phyloP scores from a whole-genome alignment of 2,329 filamentous ascomycete species.

The Phymatotrichopsis omnivora region DNA sequence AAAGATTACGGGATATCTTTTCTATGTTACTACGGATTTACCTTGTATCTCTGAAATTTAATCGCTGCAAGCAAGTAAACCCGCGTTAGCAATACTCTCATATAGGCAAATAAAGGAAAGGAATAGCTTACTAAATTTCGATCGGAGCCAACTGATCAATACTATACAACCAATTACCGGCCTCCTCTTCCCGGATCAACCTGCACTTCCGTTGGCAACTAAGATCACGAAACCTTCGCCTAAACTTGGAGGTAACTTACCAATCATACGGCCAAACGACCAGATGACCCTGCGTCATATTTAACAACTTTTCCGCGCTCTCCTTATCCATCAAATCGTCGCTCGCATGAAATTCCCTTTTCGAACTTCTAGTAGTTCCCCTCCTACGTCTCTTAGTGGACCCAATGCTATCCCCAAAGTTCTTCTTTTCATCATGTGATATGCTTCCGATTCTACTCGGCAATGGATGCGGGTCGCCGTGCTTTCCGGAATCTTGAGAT shows the following conservation, averaged over 20 bases:
- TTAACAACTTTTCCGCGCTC: slow-evolving; percentile 72
- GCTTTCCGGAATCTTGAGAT: slow-evolving; percentile 12
- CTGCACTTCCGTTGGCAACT: slow-evolving; percentile 1
- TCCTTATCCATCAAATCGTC: slow-evolving; percentile 67
- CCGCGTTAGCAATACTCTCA: not conserved
- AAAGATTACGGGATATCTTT: not conserved
- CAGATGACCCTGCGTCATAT: slow-evolving; percentile 74
- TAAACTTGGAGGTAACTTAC: slow-evolving; percentile 34
- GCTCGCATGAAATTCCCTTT: slow-evolving; percentile 50
- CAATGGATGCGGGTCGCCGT: slow-evolving; percentile 14
- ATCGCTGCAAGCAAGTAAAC: slow-evolving; percentile 19
- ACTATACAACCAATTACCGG: slow-evolving; percentile 93
- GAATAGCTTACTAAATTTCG: slow-evolving; percentile 76
- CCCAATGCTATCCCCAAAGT: slow-evolving; percentile 7
- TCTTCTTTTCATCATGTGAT: too few species aligned
- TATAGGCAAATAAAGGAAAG: not conserved
- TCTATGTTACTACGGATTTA: not conserved
- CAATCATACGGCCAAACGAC: slow-evolving; percentile 95
- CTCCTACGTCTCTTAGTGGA: slow-evolving; percentile 50
- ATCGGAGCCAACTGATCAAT: slow-evolving; percentile 92
- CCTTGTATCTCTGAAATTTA: slow-evolving; percentile 6
- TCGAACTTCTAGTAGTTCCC: slow-evolving; percentile 59
- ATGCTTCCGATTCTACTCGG: not conserved
- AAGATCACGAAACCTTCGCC: not conserved
- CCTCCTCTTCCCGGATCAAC: slow-evolving; percentile 76